Evolutionary conservation across 73 alveolate species (phyloP).

Genomic region (Paramecium octaurelia): DNA sequence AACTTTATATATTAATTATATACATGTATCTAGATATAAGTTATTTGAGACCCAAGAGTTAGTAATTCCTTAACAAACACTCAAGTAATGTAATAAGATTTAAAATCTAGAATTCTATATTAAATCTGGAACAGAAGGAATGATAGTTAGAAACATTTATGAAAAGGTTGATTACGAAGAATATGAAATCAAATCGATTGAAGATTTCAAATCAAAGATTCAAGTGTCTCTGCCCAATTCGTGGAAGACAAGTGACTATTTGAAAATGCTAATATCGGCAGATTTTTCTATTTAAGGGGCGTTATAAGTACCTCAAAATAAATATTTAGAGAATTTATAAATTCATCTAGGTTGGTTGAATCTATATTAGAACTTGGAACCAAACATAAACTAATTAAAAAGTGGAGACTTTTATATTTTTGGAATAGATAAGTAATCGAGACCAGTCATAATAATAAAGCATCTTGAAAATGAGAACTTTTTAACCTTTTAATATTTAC

Average conservation of each 20-base stretch:
- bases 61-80: background rate
- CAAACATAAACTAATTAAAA: background rate
- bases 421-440: background rate
- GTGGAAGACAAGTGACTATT: constrained; percentile 26
- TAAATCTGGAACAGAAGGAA: constrained; percentile 27
- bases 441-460: background rate
- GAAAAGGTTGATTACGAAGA: constrained; percentile 34
- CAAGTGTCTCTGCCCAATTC: background rate
- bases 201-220: background rate
- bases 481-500: background rate
- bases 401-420: constrained; percentile 9
- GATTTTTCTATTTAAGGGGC: constrained; percentile 1
- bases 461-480: background rate
- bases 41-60: constrained; percentile 8
- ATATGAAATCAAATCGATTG: background rate
- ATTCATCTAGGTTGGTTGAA: constrained; percentile 11
- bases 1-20: background rate
- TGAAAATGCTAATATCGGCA: background rate
- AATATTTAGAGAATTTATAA: background rate
- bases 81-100: background rate
- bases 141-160: constrained; percentile 18
- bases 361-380: background rate
- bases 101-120: constrained; percentile 13
- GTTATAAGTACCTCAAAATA: background rate
- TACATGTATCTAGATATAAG: constrained; percentile 30